Conservation (phyloP, 805 yeast species). For the Kodamaea kaohsiungensis region DNA sequence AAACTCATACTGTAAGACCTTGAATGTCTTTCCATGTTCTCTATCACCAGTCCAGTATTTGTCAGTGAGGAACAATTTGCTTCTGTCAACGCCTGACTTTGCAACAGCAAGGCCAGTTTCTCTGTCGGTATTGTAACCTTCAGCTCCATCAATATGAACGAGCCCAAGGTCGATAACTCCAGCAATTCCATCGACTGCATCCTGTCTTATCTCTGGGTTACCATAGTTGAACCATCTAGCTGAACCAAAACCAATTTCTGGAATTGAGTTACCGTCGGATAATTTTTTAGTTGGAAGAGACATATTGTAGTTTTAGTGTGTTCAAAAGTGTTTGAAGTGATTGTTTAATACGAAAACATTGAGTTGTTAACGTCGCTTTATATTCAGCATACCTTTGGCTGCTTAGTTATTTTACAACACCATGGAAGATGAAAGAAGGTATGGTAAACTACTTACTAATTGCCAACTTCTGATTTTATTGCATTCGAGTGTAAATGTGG, state of each 20-base stretch:
- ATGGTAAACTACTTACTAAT: no score
- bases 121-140: neutral
- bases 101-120: neutral
- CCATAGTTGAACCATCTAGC: conserved; percentile 15
- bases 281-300: conserved; percentile 20
- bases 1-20: neutral
- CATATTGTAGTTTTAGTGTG: neutral
- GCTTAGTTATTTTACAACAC: no score
- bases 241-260: conserved; percentile 47
- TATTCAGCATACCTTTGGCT: no score
- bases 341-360: no score
- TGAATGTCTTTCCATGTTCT: neutral
- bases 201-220: neutral
- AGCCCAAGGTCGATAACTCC: neutral
- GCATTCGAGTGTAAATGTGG: no score
- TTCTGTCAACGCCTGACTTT: neutral
- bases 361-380: no score
- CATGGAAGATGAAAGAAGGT: no score
- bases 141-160: neutral
- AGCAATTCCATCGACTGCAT: neutral
- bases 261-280: conserved; percentile 37
- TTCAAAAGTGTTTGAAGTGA: neutral
- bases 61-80: neutral
- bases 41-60: neutral
- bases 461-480: no score